Evolutionary conservation across 2,329 filamentous ascomycete species (phyloP).

Genomic region (Neophaeococcomyces mojaviensis): DNA sequence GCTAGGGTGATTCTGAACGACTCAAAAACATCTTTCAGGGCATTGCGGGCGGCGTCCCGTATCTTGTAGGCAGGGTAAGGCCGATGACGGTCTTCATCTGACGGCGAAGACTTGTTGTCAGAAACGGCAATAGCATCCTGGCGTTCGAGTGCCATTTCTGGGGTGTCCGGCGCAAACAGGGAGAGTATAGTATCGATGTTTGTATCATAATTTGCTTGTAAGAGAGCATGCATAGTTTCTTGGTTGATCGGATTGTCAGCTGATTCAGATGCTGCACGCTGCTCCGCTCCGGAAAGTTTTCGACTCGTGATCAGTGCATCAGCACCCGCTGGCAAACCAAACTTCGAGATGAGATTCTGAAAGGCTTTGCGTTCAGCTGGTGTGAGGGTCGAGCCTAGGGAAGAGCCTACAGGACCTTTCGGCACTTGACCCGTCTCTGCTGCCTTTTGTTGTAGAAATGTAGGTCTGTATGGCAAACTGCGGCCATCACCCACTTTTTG

Average conservation of each 20-base stretch:
- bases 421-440: background rate
- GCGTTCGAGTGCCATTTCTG: background rate
- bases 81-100: background rate
- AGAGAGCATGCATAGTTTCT: background rate
- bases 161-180: constrained; percentile 1
- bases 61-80: too few relatives aligned
- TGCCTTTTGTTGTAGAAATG: background rate
- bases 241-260: constrained; percentile 12
- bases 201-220: background rate
- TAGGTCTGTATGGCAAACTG: background rate
- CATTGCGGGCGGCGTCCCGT: too few relatives aligned
- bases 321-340: constrained; percentile 11
- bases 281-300: constrained; percentile 1
- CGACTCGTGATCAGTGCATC: constrained; percentile 1
- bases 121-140: too few relatives aligned
- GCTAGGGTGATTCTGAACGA: too few relatives aligned
- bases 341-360: constrained; percentile 11
- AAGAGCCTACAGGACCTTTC: background rate
- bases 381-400: constrained; percentile 14
- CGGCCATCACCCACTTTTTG: background rate
- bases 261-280: constrained; percentile 14
- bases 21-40: too few relatives aligned
- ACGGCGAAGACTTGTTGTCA: background rate
- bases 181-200: constrained; percentile 1
- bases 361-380: constrained; percentile 17